Evolutionary conservation across 176 grass and related monocot species (phyloP), one percentile per base, ranked within the genome.

Genomic region (Cenchrus fungigraminus): DNA sequence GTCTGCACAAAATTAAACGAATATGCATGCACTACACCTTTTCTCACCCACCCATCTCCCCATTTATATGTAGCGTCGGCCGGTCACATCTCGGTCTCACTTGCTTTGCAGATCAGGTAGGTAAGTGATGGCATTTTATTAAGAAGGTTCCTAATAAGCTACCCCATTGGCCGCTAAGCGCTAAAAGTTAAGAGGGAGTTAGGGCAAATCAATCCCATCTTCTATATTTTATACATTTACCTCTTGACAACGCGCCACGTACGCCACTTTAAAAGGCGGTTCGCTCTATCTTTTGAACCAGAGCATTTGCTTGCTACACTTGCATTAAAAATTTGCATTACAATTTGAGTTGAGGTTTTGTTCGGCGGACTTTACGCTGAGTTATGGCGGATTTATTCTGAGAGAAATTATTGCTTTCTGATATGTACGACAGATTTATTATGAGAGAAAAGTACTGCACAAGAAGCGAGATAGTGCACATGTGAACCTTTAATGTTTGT

Each of bases 141-240:
- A 76, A 42, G 46, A 82, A 82, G 53, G 79, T 88, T 82, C 63
- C 53, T 77, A 55, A 65, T 77, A 32, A 67, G 64, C 37, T 29
- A 22, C 65, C 9, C 50, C 47, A 43, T 68, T 57, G 62, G 82
- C 71, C 25, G 65, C 54, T 25, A 75, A 66, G 1, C 2, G 51
- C 49, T 34, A 58, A 47, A 32, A 6, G 12, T 32, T 25, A 37
- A 59, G 1, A 20, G n/a, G 64, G 28, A 40, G 68, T 61, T 73
- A 73, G 57, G 74, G 22, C 44, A 49, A 47, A 46, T 32, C 59
- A 79, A 79, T 79, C 77, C 9, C 44, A 12, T 64, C 19, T 14
- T 12, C 3, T 78, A 45, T 61, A 32, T 32, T 61, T 78, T 77
- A 61, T 77, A 25, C 75, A 44, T 45, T 59, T 28, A 79, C 59